Evolutionary conservation across 2,329 filamentous ascomycete species (phyloP), one percentile per base, ranked within the genome.

Genomic region (Alternaria ethzedia): DNA sequence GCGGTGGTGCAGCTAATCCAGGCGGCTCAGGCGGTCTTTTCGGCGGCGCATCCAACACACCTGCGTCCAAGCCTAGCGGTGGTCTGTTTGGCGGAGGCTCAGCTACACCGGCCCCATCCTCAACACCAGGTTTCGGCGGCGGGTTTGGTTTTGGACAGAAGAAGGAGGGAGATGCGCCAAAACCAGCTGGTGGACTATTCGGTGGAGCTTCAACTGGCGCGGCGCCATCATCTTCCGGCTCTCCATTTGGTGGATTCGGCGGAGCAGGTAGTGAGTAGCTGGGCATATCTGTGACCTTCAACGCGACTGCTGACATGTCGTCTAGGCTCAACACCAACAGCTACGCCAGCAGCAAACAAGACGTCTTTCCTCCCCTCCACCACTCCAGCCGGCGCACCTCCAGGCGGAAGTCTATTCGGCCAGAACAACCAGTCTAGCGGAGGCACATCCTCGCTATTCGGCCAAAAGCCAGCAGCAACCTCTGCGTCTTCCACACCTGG

Each of bases 321-420:
- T 25, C 17, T 50, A 73, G 70, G 65, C 44, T 72, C 70, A 17
- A 71, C 73, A 17, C 70, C 73, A 44, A 59, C 74, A 65, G 77
- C 76, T 11, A 80, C 78, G 3, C 78, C 78, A 12, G 76, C 78
- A 12, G 49, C 74, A 17, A 76, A 69, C 45, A 81, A 81, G 67
- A 77, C 80, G 12, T 74, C 74, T n/a, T 69, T 71, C 36, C 71
- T 80, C 28, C 70, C 72, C n/a, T 80, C 79, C 4, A 81, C 79
- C 5, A 80, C 78, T 11, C 79, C 79, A 46, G 78, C 78, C n/a
- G 79, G 78, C 51, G 72, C 76, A 21, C 79, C 79, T 47, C 76
- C 78, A 12, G 77, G 75, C 12, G 59, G 58, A 47, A 75, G 61
- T 59, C 43, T 79, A 11, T 80, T 79, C 58, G 72, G 62, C 15